Base-by-base conservation (phyloP, 2,329 filamentous ascomycete species). In the Alternaria brassicicola region DNA sequence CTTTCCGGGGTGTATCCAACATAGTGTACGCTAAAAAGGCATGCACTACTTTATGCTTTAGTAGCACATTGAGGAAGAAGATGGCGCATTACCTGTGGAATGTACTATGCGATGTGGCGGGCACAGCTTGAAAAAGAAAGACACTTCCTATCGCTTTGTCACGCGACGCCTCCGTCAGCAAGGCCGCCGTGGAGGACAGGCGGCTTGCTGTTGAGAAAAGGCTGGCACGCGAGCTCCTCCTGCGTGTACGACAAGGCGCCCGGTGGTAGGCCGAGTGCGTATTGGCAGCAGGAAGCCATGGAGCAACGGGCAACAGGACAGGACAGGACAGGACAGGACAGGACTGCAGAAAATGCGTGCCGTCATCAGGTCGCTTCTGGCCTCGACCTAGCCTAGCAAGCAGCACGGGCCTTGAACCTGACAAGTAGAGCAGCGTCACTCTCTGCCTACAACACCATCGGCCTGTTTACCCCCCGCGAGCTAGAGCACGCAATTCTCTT, bases 401-500 rank as follows among this genome's bases (percentile, higher is more conserved):
- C 52, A 39, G 41, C 48, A 52, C 52, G 58, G 30, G 56, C 60
- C 38, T 31, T 43, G 47, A 51, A 30, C 49, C 41, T 62, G 56
- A 55, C 51, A 55, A 56, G 53, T 64, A 45, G 47, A 50, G 43
- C 38, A 54, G 55, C 55, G 62, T 59, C 52, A 57, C 59, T 61
- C 38, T 47, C 52, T 57, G 55, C 42, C 56, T 52, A 61, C 65
- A 63, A 67, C 66, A 65, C 65, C 65, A 66, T 55, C 54, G 42
- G 42, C 61, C 65, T 63, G 54, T 65, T 49, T 55, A 59, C 55
- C 57, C 57, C 57, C 57, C 52, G 61, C 61, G 63, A 66, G 62
- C 64, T 46, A 59, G 52, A 59, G 58, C 63, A 66, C 61, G 59
- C 65, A 65, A 64, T 64, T 64, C 55, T 62, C 43, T 38, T 38